Evolutionary conservation across 306 rosid genomes (phyloP).

Genomic region (Pyrus communis): DNA sequence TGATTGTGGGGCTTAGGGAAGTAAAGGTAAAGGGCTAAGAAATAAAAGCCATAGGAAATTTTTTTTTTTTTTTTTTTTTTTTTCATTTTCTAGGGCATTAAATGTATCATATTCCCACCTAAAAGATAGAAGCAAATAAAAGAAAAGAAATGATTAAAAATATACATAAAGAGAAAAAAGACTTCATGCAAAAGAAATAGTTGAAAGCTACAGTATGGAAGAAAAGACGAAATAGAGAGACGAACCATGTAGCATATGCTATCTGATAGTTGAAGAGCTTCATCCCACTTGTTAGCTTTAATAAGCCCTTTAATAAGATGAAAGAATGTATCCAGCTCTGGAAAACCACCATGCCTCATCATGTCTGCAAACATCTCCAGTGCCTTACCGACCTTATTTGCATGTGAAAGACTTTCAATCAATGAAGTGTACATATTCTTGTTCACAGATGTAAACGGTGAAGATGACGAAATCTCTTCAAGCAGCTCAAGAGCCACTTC

Average conservation of each 20-base stretch:
- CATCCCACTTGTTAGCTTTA: slow-evolving; percentile 59
- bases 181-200: not conserved
- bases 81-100: not conserved
- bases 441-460: slow-evolving; percentile 30
- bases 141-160: not conserved
- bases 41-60: no score
- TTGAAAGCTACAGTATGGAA: not conserved
- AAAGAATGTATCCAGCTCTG: slow-evolving; percentile 61
- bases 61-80: no score
- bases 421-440: slow-evolving; percentile 48
- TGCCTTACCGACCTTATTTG: slow-evolving; percentile 61
- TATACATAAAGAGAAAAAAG: not conserved
- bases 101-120: not conserved
- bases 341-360: slow-evolving; percentile 48
- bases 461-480: slow-evolving; percentile 63
- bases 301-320: slow-evolving; percentile 67
- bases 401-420: slow-evolving; percentile 55
- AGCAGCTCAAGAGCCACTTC: slow-evolving; percentile 57
- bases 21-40: not conserved
- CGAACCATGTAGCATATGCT: slow-evolving; percentile 80
- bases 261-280: slow-evolving; percentile 66
- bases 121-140: not conserved
- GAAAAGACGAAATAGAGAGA: slow-evolving; percentile 22
- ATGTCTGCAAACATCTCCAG: slow-evolving; percentile 53
- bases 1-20: not conserved